A percentile compares a stretch with the other conserved stretches of the same genome.
Evolutionary conservation across 371 early-diverging fungal genomes (phyloP).

Genomic region (Apophysomyces ossiformis): DNA sequence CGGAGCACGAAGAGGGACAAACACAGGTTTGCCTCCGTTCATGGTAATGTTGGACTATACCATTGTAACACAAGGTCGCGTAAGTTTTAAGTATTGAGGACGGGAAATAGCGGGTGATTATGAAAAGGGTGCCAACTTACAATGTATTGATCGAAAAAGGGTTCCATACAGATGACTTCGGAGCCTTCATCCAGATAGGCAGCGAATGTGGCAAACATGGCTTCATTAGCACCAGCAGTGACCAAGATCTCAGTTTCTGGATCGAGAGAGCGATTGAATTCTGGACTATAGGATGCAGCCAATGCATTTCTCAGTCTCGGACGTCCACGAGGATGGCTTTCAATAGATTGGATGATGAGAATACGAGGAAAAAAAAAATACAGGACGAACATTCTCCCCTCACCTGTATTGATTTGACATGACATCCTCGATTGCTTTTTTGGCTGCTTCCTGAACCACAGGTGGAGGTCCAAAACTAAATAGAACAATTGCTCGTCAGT

Average conservation of each 20-base stretch:
- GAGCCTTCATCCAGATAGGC: conserved; percentile 80
- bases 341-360: neutral
- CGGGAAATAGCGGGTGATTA: too few species aligned
- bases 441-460: conserved; percentile 86
- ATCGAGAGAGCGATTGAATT: conserved; percentile 72
- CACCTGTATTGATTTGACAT: conserved; percentile 84
- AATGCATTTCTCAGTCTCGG: conserved; percentile 80
- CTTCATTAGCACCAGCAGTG: conserved; percentile 95
- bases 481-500: neutral
- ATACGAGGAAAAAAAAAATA: neutral
- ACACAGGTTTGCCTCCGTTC: conserved; percentile 89
- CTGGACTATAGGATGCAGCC: conserved; percentile 73
- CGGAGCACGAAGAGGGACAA: conserved; percentile 78
- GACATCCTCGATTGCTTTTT: conserved; percentile 64
- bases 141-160: conserved; percentile 94
- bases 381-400: too few species aligned
- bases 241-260: conserved; percentile 86
- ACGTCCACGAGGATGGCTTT: conserved; percentile 82
- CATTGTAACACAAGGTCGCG: neutral
- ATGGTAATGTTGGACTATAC: conserved; percentile 79
- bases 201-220: conserved; percentile 80
- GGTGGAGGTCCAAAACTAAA: conserved; percentile 86
- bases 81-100: too few species aligned
- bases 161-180: conserved; percentile 93
- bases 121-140: conserved; percentile 38